Evolutionary conservation across 768 basidiomycete genomes (phyloP), one percentile per base, ranked within the genome.

Genomic region (Lentinula aciculospora): DNA sequence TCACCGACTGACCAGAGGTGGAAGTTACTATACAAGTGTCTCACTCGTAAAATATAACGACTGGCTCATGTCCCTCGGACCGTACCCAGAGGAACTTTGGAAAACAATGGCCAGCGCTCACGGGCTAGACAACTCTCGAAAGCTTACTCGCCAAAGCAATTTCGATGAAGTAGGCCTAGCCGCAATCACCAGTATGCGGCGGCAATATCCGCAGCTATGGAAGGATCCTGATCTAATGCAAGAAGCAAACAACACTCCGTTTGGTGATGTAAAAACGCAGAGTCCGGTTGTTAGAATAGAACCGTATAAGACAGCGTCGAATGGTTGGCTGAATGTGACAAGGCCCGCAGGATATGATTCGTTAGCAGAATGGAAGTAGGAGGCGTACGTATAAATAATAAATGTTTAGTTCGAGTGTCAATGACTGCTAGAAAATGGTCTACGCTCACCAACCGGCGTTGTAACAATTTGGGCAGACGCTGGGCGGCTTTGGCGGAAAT

Each of bases 31-130:
- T 31, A 55, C 54, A n/a, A 55, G 42, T 17, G 39, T 55, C 15
- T 55, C 54, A 17, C 54, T 55, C 54, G 54, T 55, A 19, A 55
- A 55, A 28, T 55, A 44, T 23, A 55, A 55, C 15, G 54, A 55
- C 28, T 55, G 54, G 54, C 54, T 55, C 15, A 28, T 55, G 28
- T 44, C 40, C n/a, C 40, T 42, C 39, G 54, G 54, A 27, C 10
- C 39, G 12, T 55, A 55, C 44, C 39, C 54, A 21, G 28, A 28
- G n/a, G 23, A 32, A 23, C 40, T 55, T 31, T 55, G 54, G 54
- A 44, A 31, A 13, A 29, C 40, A 27, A 55, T 55, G 28, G 27
- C 42, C 54, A 34, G 13, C 13, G 54, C 54, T 6, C 54, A 55
- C 28, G 54, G 44, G 1, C 39, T 49, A 0, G 47, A 46, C 1